Base-by-base conservation (phyloP, 2,329 filamentous ascomycete genomes). In the Cladorrhinum sp. region DNA sequence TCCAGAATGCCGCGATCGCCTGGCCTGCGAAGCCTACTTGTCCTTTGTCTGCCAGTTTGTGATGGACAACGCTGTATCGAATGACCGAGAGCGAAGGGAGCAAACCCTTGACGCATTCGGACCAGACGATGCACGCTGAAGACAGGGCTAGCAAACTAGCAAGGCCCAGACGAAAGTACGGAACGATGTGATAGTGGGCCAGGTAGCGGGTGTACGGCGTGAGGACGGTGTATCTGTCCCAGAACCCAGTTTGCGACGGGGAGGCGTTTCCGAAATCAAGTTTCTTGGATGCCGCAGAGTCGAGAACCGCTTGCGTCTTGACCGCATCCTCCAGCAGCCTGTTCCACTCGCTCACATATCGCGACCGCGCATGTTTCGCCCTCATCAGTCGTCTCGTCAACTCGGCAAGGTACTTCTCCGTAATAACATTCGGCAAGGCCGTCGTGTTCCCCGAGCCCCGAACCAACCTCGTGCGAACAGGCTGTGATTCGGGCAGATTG, bases 361-460 rank as follows among this genome's bases (percentile, higher is more conserved):
- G 85, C 23, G 89, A 87, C 66, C 91, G 89, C 57, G 91, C 87
- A 73, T 99, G 93, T 26, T 90, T 85, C 6, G 93, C 92, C 60
- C 92, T 86, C 67, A 90, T 86, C 30, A 98, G 80, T 65, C 90
- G 89, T 60, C 94, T 83, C 1, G 92, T 96, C 30, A 99, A 75
- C 65, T 97, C 92, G 58, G 95, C 95, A 64, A 99, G 80, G 73
- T 96, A 99, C 68, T 94, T 89, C 71, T 96, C 90, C 0, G 95
- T 98, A 63, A 99, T 90, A 54, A 98, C 88, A 18, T 89, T 86
- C 0, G 94, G 94, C 2, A 94, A 51, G 6, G 54, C 55, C 42
- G 56, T 79, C 57, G 71, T 72, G 18, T 79, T 76, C 26, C 80
- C 75, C 20, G 77, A 74, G 49, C 79, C 71, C 20, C 77, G 74